Conservation (phyloP, 805 yeast species). For the Sungouiozyma intestinalis region DNA sequence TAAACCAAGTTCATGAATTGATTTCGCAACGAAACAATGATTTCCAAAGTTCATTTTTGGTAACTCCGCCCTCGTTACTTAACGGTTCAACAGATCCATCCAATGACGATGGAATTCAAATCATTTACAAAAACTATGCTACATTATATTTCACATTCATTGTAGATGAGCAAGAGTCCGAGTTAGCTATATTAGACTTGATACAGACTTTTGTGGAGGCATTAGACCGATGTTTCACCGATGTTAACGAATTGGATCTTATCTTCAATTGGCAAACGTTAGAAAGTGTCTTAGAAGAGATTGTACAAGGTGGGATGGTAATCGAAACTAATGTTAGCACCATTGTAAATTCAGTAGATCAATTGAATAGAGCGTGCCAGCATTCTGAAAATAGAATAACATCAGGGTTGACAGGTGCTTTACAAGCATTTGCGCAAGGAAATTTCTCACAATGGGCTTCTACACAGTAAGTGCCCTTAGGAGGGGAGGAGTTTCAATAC, state of each 20-base stretch:
- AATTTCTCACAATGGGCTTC: conserved; percentile 29
- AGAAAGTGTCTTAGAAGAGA: conserved; percentile 82
- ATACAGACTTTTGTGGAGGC: conserved; percentile 97
- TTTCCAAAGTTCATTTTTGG: conserved; percentile 76
- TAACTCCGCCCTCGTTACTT: conserved; percentile 69
- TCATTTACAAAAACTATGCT: conserved; percentile 89
- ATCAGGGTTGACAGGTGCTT: conserved; percentile 20
- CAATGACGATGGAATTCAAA: conserved; percentile 40
- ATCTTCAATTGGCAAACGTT: conserved; percentile 99
- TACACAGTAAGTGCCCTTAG: conserved; percentile 14
- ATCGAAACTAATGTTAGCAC: conserved; percentile 78
- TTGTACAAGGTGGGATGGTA: conserved; percentile 97
- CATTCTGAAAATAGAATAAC: conserved; percentile 16
- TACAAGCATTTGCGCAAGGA: conserved; percentile 27
- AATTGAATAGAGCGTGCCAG: conserved; percentile 26
- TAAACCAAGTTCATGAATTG: conserved; percentile 73
- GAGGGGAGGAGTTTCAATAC: not conserved
- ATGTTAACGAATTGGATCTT: conserved; percentile 89
- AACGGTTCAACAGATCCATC: conserved; percentile 42
- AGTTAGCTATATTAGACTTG: conserved; percentile 83
- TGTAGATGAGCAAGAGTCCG: conserved; percentile 93
- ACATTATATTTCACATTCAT: conserved; percentile 92
- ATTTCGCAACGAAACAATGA: conserved; percentile 56
- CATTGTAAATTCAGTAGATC: conserved; percentile 75
- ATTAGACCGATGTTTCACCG: conserved; percentile 82